Evolutionary conservation across 352 stramenopile species (phyloP), one percentile per base, ranked within the genome.

Genomic region (Globisporangium sylvaticum): DNA sequence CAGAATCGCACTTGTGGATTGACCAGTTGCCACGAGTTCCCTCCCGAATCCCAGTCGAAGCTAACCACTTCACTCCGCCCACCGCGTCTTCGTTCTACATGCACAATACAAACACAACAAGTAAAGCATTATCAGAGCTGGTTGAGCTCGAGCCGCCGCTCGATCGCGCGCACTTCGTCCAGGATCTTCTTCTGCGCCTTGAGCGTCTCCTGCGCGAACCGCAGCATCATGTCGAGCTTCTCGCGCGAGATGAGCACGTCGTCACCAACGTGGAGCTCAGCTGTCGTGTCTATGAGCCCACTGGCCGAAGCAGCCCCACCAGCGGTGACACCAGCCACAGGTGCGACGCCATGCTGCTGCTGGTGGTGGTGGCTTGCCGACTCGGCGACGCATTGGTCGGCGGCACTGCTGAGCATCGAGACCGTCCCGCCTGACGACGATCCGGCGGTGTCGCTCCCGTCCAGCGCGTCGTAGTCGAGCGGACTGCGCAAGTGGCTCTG

Each of bases 141-240:
- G 56, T 60, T 64, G 25, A 66, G 44, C 9, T 66, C 65, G 44
- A 87, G 65, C 4, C 71, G 75, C 50, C 80, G 77, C 27, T 87
- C 79, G 62, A 87, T 84, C 5, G 73, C 71, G 29, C 67, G 67
- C n/a, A 91, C 81, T 46, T 89, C 76, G 22, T 79, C 81, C 39
- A 90, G 53, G 22, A 91, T 77, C 65, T 87, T 87, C 71, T 83
- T 83, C 63, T 91, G 83, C 12, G 73, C 65, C 20, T 76, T 25
- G 9, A 89, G 78, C 31, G 76, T 90, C 60, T 90, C 79, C 50
- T 90, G 83, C 20, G 79, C 77, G 60, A 80, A 65, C 5, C 74
- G 70, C 50, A 91, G 62, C 61, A 91, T 79, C 56, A 78, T 60
- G 27, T 89, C 74, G 18, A 91, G 75, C 66, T 88, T 87, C 10